Evolutionary conservation across 495 filamentous ascomycete genomes (phyloP).

Genomic region (Talaromyces stipitatus): DNA sequence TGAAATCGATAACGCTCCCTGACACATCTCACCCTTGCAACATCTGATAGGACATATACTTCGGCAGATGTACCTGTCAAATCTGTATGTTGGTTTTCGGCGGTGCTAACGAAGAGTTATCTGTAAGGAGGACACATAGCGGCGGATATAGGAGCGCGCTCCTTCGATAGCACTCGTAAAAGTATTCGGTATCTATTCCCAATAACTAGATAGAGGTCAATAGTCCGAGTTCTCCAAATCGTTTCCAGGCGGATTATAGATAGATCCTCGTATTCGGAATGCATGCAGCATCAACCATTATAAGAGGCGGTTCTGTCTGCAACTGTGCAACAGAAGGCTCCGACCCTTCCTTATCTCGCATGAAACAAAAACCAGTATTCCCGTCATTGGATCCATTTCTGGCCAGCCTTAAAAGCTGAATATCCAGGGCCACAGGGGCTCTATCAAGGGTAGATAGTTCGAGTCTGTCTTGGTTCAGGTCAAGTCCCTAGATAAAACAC

Average conservation of each 20-base stretch:
- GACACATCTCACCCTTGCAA: not conserved
- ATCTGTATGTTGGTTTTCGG: not conserved
- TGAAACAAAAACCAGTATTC: not conserved
- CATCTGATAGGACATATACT: not conserved
- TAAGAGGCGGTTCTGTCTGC: not conserved
- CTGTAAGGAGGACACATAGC: not conserved
- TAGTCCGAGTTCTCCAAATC: not conserved
- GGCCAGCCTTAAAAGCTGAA: not conserved
- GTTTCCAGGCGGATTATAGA: not conserved
- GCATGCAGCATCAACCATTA: not conserved
- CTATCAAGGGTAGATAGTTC: not conserved
- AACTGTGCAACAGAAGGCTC: not conserved
- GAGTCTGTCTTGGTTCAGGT: not conserved
- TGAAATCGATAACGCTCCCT: not conserved
- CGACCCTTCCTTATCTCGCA: not conserved
- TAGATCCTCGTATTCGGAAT: not conserved
- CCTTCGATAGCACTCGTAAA: not conserved
- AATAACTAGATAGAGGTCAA: too few relatives aligned
- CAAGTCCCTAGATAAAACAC: not conserved
- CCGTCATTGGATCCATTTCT: not conserved
- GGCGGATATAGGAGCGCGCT: not conserved
- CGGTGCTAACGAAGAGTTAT: not conserved
- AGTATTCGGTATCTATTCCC: too few relatives aligned
- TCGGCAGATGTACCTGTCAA: not conserved
- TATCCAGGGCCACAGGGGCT: not conserved